Conservation (phyloP, 1,284 basidiomycete species). For the Ceratobasidium sp. region DNA sequence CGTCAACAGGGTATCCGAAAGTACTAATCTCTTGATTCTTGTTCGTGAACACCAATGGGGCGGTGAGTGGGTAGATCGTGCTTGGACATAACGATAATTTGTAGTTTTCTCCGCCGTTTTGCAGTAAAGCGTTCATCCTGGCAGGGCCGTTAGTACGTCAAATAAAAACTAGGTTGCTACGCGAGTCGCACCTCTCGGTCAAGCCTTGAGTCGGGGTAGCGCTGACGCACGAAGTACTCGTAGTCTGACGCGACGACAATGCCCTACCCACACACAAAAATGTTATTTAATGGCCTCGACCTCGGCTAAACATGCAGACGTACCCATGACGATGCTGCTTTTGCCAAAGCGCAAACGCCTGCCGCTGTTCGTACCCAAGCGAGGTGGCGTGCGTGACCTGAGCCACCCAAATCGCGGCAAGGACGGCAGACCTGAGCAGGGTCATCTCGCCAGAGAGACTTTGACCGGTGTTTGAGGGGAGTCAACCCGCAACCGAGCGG, state of each 20-base stretch:
- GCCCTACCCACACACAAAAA: not conserved
- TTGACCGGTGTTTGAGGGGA: constrained; percentile 18
- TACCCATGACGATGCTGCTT: constrained; percentile 20
- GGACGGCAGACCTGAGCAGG: not conserved
- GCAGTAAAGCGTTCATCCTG: constrained; percentile 29
- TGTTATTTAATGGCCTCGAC: not conserved
- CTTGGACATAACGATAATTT: constrained; percentile 61
- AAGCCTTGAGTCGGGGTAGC: constrained; percentile 28
- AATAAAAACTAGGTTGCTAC: not conserved
- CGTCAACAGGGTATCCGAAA: constrained; percentile 59
- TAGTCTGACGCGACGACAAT: constrained; percentile 10
- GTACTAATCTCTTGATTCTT: constrained; percentile 62
- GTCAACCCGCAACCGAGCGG: not conserved
- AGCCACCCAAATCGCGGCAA: constrained; percentile 9
- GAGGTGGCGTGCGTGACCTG: constrained; percentile 11
- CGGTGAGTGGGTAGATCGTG: constrained; percentile 56
- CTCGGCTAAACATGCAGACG: not conserved
- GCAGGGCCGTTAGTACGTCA: not conserved
- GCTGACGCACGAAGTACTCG: constrained; percentile 5
- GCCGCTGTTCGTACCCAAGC: constrained; percentile 29
- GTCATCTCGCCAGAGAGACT: constrained; percentile 4
- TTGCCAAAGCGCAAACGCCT: constrained; percentile 27
- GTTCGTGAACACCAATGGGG: constrained; percentile 60
- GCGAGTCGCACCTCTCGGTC: constrained; percentile 18
- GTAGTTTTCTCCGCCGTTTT: constrained; percentile 56